phyloP scores from a whole-genome alignment of 2,329 filamentous ascomycete species.

The Ceratocystis smalleyi region DNA sequence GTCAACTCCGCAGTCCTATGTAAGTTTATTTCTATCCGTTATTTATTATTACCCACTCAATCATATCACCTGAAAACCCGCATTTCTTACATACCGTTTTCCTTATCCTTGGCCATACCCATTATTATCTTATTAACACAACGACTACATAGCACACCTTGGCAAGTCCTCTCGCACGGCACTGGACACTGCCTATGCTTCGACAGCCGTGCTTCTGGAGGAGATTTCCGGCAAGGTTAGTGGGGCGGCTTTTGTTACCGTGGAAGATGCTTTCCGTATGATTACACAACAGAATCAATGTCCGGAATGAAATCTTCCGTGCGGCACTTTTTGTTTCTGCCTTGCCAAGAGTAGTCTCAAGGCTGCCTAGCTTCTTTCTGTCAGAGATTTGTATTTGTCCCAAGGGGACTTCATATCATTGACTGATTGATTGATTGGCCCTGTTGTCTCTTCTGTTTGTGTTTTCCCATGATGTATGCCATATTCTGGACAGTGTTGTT shows the following conservation, averaged over 20 bases:
- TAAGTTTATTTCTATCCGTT: slow-evolving; percentile 31
- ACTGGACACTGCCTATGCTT: slow-evolving; percentile 69
- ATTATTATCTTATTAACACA: neutral
- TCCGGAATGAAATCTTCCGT: neutral
- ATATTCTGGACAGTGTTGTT: slow-evolving; percentile 3
- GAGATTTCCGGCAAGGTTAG: slow-evolving; percentile 67
- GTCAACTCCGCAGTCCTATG: slow-evolving; percentile 84
- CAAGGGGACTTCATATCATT: neutral
- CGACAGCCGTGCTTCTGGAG: slow-evolving; percentile 74
- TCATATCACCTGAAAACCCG: no score
- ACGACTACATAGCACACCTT: slow-evolving; percentile 50
- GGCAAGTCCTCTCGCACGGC: slow-evolving; percentile 80
- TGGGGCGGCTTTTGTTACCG: slow-evolving; percentile 56
- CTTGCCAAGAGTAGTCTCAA: no score
- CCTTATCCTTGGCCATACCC: neutral
- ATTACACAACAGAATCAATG: neutral
- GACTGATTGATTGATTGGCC: neutral
- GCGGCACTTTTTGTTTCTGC: no score
- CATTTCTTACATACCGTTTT: neutral
- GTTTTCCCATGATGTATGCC: neutral
- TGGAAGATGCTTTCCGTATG: neutral
- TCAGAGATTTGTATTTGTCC: no score
- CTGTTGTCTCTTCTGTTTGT: neutral
- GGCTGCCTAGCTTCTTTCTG: no score
- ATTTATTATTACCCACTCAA: neutral